A percentile compares a stretch with the other conserved stretches of the same genome.
Conservation (phyloP, 352 stramenopile genomes). For the Thraustochytrium striatum region DNA sequence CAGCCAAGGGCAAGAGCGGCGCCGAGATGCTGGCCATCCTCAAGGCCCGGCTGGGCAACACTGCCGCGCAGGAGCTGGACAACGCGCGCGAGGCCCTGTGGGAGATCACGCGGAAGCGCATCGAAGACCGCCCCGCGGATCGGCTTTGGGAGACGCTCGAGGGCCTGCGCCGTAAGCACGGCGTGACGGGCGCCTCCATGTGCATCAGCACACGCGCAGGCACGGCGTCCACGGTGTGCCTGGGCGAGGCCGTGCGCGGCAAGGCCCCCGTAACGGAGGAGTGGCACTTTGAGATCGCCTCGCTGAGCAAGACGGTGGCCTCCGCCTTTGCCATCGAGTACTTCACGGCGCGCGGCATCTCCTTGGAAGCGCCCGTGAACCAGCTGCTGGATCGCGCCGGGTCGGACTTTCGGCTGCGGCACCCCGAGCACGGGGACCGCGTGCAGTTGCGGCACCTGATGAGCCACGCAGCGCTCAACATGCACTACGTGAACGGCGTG, state of each 20-base stretch:
- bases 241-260: neutral
- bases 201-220: neutral
- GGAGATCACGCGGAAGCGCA: constrained; percentile 23
- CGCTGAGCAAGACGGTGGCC: constrained; percentile 53
- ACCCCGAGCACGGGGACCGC: constrained; percentile 34
- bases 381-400: constrained; percentile 42
- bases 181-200: constrained; percentile 12
- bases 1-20: constrained; percentile 32
- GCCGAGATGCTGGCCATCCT: constrained; percentile 27
- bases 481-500: constrained; percentile 56
- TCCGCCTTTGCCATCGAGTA: constrained; percentile 54
- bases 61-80: constrained; percentile 20
- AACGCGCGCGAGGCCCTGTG: constrained; percentile 39
- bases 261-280: neutral
- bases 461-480: constrained; percentile 55
- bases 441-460: constrained; percentile 52
- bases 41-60: constrained; percentile 13
- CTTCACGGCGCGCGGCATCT: constrained; percentile 49
- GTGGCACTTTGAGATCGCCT: constrained; percentile 53
- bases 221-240: neutral
- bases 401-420: constrained; percentile 13
- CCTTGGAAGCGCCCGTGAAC: constrained; percentile 48
- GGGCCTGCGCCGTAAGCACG: neutral
- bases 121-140: neutral
- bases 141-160: neutral